Evolutionary conservation across 169 alveolate genomes (phyloP).

Genomic region (Cryptosporidium viatorum): DNA sequence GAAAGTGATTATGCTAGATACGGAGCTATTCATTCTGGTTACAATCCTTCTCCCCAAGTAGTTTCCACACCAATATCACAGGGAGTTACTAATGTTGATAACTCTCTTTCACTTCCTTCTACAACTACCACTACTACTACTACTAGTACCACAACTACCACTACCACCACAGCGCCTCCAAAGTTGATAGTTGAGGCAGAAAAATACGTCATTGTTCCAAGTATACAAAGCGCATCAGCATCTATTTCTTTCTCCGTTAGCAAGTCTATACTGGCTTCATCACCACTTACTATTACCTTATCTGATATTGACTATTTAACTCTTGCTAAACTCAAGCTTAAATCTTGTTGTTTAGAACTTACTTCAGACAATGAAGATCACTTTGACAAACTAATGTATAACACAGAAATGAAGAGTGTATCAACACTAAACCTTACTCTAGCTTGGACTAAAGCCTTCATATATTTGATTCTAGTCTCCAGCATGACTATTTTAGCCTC

Average conservation of each 20-base stretch:
- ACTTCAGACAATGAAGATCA: slow-evolving; percentile 25
- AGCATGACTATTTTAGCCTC: slow-evolving; percentile 36
- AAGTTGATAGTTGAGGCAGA: slow-evolving; percentile 2
- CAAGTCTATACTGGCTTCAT: not conserved
- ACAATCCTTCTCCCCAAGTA: slow-evolving; percentile 42
- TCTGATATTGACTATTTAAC: not conserved
- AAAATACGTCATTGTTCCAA: slow-evolving; percentile 60
- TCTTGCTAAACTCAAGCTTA: not conserved
- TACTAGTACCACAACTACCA: slow-evolving; percentile 59
- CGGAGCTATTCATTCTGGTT: slow-evolving; percentile 19
- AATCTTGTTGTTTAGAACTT: slow-evolving; percentile 42
- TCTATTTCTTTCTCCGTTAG: slow-evolving; percentile 42
- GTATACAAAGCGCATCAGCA: slow-evolving; percentile 60
- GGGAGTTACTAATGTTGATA: slow-evolving; percentile 41
- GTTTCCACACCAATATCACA: slow-evolving; percentile 47
- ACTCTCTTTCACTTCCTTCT: slow-evolving; percentile 58
- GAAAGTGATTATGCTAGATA: not conserved
- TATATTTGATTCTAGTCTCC: slow-evolving; percentile 32
- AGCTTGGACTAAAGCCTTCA: slow-evolving; percentile 67
- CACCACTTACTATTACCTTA: not conserved
- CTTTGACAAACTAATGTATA: slow-evolving; percentile 19
- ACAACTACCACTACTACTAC: slow-evolving; percentile 61
- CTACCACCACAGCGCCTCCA: slow-evolving; percentile 59
- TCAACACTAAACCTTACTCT: slow-evolving; percentile 11
- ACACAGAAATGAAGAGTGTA: slow-evolving; percentile 14